phyloP scores from a whole-genome alignment of 192 early-diverging fungal species.

The Podila epicladia region DNA sequence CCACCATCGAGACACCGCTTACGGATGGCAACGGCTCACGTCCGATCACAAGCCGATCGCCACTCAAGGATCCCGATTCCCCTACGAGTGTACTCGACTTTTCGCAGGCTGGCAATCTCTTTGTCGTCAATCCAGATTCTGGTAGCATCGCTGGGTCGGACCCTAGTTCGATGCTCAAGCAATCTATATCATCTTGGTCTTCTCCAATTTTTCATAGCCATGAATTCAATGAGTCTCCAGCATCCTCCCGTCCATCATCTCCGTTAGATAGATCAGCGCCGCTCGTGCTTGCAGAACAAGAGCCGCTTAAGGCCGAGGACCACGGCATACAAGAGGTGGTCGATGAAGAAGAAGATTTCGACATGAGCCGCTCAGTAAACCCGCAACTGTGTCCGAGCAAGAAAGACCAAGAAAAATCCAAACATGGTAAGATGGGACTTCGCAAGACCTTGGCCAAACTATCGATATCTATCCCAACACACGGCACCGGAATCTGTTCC shows the following conservation, averaged over 20 bases:
- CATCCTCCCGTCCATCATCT: neutral
- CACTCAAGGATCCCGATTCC: slow-evolving; percentile 38
- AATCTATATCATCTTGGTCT: neutral
- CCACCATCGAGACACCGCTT: neutral
- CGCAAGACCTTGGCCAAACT: slow-evolving; percentile 38
- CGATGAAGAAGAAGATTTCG: slow-evolving; percentile 19
- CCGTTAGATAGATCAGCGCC: slow-evolving; percentile 20
- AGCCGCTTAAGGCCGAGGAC: neutral
- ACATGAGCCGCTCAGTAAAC: slow-evolving; percentile 23
- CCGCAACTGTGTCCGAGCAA: neutral
- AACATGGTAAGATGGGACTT: slow-evolving; percentile 25
- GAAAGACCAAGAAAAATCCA: slow-evolving; percentile 20
- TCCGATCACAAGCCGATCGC: slow-evolving; percentile 14
- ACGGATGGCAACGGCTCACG: neutral
- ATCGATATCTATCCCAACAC: slow-evolving; percentile 38
- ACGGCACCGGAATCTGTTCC: neutral
- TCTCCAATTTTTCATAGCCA: neutral
- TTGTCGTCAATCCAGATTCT: slow-evolving; percentile 48
- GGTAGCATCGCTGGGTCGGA: slow-evolving; percentile 6
- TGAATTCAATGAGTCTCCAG: neutral
- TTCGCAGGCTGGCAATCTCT: slow-evolving; percentile 43
- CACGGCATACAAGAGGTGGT: neutral
- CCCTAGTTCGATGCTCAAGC: neutral
- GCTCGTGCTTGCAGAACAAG: slow-evolving; percentile 12
- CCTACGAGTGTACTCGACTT: slow-evolving; percentile 44